A percentile compares a stretch with the other conserved stretches of the same genome.
Evolutionary conservation across 225 moss, liverwort and hornwort genomes (phyloP).

Genomic region (Ulota crispa): DNA sequence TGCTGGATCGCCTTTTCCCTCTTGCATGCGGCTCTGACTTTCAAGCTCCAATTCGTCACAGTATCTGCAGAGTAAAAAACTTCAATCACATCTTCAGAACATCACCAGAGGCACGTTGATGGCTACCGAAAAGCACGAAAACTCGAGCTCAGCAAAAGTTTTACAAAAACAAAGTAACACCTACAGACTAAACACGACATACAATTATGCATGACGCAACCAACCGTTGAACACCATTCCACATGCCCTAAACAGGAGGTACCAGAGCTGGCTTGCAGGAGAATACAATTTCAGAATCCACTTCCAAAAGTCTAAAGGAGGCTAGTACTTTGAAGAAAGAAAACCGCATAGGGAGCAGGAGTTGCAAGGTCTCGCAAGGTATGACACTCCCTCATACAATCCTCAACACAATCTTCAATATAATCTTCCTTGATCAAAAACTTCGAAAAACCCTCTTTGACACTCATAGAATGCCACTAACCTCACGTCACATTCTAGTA

Average conservation of each 20-base stretch:
- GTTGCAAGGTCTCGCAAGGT: background rate
- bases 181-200: background rate
- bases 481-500: background rate
- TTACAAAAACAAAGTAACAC: background rate
- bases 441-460: background rate
- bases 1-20: conserved; percentile 34
- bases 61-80: background rate
- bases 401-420: background rate
- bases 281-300: background rate
- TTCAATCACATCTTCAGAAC: background rate
- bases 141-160: background rate
- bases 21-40: conserved; percentile 40
- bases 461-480: background rate
- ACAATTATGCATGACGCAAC: background rate
- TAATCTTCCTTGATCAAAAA: background rate
- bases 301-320: background rate
- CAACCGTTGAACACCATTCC: background rate
- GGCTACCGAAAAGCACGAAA: background rate
- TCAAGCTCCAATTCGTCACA: conserved; percentile 16
- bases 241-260: background rate
- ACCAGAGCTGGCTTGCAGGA: background rate
- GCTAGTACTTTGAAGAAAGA: background rate
- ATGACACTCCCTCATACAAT: background rate
- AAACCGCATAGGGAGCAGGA: background rate
- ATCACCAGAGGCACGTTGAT: background rate